Conservation (phyloP, 768 basidiomycete genomes). For the Strobilomyces confusus region DNA sequence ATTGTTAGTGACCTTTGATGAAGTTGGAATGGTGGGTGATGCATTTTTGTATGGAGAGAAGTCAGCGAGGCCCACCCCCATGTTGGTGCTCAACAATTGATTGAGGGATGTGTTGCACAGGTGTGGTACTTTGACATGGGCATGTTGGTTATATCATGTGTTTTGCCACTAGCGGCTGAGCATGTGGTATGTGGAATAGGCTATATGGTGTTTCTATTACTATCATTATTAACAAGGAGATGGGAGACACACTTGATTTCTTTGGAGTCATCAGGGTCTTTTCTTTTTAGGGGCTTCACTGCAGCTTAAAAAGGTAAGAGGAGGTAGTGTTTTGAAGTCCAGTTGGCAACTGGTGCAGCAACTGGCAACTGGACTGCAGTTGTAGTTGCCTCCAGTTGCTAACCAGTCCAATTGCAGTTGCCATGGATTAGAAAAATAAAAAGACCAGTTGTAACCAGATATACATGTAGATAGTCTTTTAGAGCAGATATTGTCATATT, state of each 20-base stretch:
- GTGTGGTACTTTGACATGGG: constrained; percentile 3
- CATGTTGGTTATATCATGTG: background rate
- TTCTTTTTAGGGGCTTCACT: background rate
- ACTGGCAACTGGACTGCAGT: no score
- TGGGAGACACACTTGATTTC: background rate
- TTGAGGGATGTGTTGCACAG: background rate
- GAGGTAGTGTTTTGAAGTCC: no score
- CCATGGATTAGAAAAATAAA: no score
- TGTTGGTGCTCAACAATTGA: constrained; percentile 7
- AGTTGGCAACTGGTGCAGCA: no score
- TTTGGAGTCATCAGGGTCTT: background rate
- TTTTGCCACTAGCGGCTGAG: background rate
- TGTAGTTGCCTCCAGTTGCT: no score
- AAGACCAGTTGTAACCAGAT: no score
- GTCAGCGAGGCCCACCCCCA: constrained; percentile 1
- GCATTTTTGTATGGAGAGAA: background rate
- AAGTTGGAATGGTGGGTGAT: background rate
- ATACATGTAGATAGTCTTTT: no score
- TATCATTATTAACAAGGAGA: background rate
- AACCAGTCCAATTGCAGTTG: no score
- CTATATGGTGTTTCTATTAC: background rate
- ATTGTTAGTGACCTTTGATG: background rate
- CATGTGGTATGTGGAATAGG: background rate
- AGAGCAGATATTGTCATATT: no score
- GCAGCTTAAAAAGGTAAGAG: no score